Conservation (phyloP, 352 stramenopile genomes). For the Phytophthora fragariae region DNA sequence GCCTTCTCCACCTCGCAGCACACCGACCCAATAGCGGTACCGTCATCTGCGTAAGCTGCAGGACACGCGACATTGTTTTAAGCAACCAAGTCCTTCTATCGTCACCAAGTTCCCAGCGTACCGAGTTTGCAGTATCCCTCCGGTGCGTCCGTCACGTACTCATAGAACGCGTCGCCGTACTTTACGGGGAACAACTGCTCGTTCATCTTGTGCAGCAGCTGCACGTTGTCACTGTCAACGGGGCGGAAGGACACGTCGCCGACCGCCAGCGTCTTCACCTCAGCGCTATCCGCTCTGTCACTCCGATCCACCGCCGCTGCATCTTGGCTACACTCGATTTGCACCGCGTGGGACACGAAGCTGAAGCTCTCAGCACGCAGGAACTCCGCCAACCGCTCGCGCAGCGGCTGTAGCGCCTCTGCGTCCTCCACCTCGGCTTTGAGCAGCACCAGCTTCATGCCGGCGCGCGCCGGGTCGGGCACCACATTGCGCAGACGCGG, state of each 20-base stretch:
- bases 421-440: slow-evolving; percentile 51
- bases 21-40: slow-evolving; percentile 83
- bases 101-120: slow-evolving; percentile 25
- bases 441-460: slow-evolving; percentile 67
- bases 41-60: slow-evolving; percentile 76
- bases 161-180: slow-evolving; percentile 94
- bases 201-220: slow-evolving; percentile 91
- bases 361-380: slow-evolving; percentile 51
- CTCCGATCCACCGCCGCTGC: background rate
- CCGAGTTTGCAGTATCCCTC: slow-evolving; percentile 65
- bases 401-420: slow-evolving; percentile 50
- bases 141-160: slow-evolving; percentile 77
- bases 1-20: slow-evolving; percentile 86
- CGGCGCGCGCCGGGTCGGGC: slow-evolving; percentile 44
- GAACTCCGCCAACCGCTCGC: slow-evolving; percentile 48
- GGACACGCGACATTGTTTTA: background rate
- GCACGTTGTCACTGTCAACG: slow-evolving; percentile 67
- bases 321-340: slow-evolving; percentile 45
- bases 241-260: slow-evolving; percentile 50
- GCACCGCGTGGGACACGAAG: slow-evolving; percentile 58
- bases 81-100: background rate
- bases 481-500: slow-evolving; percentile 73
- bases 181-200: slow-evolving; percentile 90
- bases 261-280: slow-evolving; percentile 8
- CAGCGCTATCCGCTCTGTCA: background rate